Conservation (phyloP, 768 basidiomycete genomes). For the Trametes coccinea region DNA sequence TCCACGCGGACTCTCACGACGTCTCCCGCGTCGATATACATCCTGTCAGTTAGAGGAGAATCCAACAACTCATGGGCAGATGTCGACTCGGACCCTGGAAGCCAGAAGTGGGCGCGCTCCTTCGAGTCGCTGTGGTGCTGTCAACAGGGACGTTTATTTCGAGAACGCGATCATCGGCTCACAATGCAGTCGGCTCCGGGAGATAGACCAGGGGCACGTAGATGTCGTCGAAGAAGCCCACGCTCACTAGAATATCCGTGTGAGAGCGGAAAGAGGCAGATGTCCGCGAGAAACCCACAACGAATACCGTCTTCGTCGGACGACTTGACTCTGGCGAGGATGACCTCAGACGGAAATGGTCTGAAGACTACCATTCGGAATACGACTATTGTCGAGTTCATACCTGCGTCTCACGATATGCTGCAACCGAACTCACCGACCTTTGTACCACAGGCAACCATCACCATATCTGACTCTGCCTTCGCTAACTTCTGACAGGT, state of each 20-base stretch:
- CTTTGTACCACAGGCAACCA: constrained; percentile 92
- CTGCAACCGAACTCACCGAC: constrained; percentile 42
- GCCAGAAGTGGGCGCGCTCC: constrained; percentile 83
- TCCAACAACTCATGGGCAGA: constrained; percentile 67
- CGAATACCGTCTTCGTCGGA: constrained; percentile 85
- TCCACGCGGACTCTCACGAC: constrained; percentile 78
- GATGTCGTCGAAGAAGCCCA: constrained; percentile 95
- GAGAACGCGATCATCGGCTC: constrained; percentile 26
- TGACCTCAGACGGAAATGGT: constrained; percentile 87
- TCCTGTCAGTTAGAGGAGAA: constrained; percentile 60
- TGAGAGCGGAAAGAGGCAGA: not conserved
- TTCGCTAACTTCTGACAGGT: constrained; percentile 82
- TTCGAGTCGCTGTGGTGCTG: constrained; percentile 62
- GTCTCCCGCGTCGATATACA: constrained; percentile 82
- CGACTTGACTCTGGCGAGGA: constrained; percentile 86
- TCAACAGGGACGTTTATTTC: not conserved
- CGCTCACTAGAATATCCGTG: constrained; percentile 53
- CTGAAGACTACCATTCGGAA: constrained; percentile 91
- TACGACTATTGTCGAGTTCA: constrained; percentile 52
- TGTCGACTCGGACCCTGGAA: constrained; percentile 56
- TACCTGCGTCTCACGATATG: not conserved
- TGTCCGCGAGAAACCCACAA: constrained; percentile 47
- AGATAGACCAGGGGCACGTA: constrained; percentile 79
- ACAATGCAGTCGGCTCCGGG: constrained; percentile 83
- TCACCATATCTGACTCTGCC: constrained; percentile 95